These are phyloP conservation scores for Cynanchum wilfordii DNA, from an alignment of 257 asterid species.

Conservation along the genomic window DNA sequence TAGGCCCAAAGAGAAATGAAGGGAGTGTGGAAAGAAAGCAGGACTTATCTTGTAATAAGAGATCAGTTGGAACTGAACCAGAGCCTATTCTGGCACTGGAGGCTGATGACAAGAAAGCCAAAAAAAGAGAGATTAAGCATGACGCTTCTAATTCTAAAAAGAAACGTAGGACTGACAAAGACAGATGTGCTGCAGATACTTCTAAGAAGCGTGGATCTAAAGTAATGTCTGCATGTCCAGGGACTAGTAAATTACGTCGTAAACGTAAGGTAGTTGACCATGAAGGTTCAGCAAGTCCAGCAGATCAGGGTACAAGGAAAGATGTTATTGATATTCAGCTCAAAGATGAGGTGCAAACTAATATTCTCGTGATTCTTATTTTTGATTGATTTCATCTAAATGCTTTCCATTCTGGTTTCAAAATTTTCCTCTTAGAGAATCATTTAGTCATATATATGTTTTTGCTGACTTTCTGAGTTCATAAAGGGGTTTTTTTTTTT, in stretches of 20 bases:
- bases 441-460: background rate
- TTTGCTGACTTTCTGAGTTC: background rate
- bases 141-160: conserved; percentile 27
- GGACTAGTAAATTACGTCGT: conserved; percentile 30
- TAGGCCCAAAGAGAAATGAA: conserved; percentile 24
- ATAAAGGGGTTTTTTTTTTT: background rate
- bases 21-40: conserved; percentile 36
- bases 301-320: conserved; percentile 22
- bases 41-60: conserved; percentile 26
- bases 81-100: conserved; percentile 35
- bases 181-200: conserved; percentile 32
- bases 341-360: conserved; percentile 52
- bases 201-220: conserved; percentile 33
- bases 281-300: conserved; percentile 27
- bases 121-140: conserved; percentile 44
- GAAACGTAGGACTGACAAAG: conserved; percentile 38
- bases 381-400: conserved; percentile 12
- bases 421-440: conserved; percentile 5
- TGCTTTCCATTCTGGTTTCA: conserved; percentile 8
- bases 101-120: conserved; percentile 34
- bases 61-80: conserved; percentile 34
- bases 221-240: conserved; percentile 22
- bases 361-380: conserved; percentile 12
- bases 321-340: conserved; percentile 31
- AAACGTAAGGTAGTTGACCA: conserved; percentile 33